Conservation (phyloP, 192 early-diverging fungal genomes). For the Diversispora epigaea region DNA sequence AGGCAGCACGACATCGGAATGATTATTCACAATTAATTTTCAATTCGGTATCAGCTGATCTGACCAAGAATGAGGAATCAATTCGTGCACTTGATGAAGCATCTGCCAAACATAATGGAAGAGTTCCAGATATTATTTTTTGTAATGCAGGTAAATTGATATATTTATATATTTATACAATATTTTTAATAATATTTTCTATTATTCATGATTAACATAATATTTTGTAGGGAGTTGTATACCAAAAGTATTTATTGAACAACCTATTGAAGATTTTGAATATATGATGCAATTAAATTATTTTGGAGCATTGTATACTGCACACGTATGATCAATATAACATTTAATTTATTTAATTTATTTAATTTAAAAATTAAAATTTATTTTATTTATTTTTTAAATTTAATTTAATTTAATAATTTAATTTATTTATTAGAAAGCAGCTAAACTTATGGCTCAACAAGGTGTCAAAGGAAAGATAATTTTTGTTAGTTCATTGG, state of each 20-base stretch:
- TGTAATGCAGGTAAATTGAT: conserved; percentile 53
- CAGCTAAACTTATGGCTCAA: conserved; percentile 59
- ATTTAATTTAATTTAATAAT: no score
- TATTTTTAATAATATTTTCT: not conserved
- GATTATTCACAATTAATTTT: conserved; percentile 11
- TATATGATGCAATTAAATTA: conserved; percentile 65
- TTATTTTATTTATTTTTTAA: no score
- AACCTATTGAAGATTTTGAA: conserved; percentile 55
- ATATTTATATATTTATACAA: not conserved
- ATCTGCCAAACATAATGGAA: conserved; percentile 46
- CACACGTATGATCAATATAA: conserved; percentile 54
- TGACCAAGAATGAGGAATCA: conserved; percentile 52
- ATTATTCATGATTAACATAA: not conserved
- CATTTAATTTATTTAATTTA: not conserved
- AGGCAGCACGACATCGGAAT: not conserved
- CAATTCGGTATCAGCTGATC: conserved; percentile 61
- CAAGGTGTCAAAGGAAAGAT: conserved; percentile 59
- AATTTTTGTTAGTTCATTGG: conserved; percentile 66
- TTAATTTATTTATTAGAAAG: no score
- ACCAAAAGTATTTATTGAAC: conserved; percentile 70
- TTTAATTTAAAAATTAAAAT: not conserved
- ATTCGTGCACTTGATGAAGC: conserved; percentile 60
- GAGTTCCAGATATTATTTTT: conserved; percentile 57
- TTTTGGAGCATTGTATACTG: conserved; percentile 61
- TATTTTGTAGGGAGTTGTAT: conserved; percentile 38